Base-by-base conservation (phyloP, 257 asterid species). In the Pogostemon cablin region DNA sequence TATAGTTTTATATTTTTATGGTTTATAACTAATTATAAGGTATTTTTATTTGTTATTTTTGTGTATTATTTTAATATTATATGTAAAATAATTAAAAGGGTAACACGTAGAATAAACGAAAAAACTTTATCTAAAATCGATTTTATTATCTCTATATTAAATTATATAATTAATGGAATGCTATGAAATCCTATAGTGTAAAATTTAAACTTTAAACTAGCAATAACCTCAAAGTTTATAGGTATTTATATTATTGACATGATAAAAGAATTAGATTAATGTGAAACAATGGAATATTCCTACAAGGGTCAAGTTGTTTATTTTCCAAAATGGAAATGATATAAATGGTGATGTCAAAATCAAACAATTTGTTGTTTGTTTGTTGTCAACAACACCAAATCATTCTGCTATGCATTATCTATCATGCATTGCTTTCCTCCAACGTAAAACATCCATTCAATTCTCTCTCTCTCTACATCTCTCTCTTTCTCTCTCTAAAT, bases 381-480 rank as follows among this genome's bases (percentile, higher is more conserved):
- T 77, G 62, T 69, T 74, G 74, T 71, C 78, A 66, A 78, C 79
- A 64, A 63, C 69, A 73, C 72, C 56, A 63, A 49, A 78, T 81
- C 79, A 78, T 81, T 63, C 75, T 76, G 75, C 77, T 64, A 32
- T 77, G 81, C 79, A 77, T 68, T 72, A 79, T 69, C 84, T 74
- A 79, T 72, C 86, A 86, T 78, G 87, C 91, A 78, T 81, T 79
- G 86, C 84, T 76, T 78, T 83, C 68, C 80, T 66, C 66, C 80
- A 58, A 83, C 87, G 84, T 77, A 75, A 79, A 82, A 71, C 75
- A 63, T 32, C 52, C 53, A 46, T 67, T 40, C 69, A 37, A 42
- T 3, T 40, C 58, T 40, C 72, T 40, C 56, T 42, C 43, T 57
- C 67, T 53, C 42, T 55, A 34, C 62, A 71, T 41, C 37, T 52